Evolutionary conservation across 2,329 filamentous ascomycete species (phyloP).

Genomic region (Ophiostoma perfectum): DNA sequence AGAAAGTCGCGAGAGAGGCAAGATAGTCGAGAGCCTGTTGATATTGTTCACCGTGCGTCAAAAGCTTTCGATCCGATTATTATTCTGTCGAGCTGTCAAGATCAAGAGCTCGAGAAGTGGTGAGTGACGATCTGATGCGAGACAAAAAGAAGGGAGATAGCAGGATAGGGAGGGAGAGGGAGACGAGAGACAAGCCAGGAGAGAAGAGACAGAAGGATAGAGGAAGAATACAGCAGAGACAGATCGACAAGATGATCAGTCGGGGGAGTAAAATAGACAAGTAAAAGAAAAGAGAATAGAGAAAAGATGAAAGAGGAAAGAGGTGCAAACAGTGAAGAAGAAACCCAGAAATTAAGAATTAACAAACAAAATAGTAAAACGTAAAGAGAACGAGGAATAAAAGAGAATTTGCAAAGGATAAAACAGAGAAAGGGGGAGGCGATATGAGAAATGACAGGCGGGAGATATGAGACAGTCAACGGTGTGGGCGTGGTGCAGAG

Average conservation of each 20-base stretch:
- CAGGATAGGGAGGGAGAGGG: neutral
- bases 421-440: conserved; percentile 15
- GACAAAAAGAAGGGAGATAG: neutral
- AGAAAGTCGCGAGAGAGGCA: neutral
- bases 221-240: neutral
- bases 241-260: neutral
- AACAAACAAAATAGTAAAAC: neutral
- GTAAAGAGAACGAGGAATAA: neutral
- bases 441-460: conserved; percentile 14
- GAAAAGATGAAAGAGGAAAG: neutral
- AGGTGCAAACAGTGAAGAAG: neutral
- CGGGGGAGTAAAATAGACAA: neutral
- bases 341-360: neutral
- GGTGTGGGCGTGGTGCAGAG: neutral
- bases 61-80: neutral
- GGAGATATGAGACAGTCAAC: conserved; percentile 9
- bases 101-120: neutral
- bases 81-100: neutral
- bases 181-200: neutral
- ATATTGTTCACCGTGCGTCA: neutral
- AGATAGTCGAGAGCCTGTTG: neutral
- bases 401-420: neutral
- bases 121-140: neutral
- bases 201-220: neutral
- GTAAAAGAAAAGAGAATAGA: neutral